Evolutionary conservation across 805 yeast genomes (phyloP), one percentile per base, ranked within the genome.

Genomic region (Starmerella geochares): DNA sequence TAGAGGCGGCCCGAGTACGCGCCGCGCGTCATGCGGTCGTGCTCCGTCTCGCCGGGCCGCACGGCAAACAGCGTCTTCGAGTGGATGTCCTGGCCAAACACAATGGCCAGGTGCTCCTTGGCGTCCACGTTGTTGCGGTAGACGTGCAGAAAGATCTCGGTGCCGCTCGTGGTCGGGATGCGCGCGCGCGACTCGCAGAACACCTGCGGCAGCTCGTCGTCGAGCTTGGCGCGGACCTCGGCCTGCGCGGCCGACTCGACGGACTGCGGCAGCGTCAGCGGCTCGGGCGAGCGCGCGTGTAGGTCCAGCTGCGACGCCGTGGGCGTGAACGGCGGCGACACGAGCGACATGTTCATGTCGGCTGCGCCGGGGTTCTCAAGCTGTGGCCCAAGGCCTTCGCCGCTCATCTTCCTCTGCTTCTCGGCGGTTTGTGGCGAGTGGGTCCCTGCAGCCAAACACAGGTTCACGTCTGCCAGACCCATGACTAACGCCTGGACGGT

Each of bases 21-120:
- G 24, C 99, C 99, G 58, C 98, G 75, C n/a, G 94, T 87, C 96
- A 92, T 92, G 58, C 98, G 68, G 64, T 86, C 96, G 59, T 78
- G 81, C 66, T 87, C 96, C 0, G 95, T 72, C 55, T 92, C 98
- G 40, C 78, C 77, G 0, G 69, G 69, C 47, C 85, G 69, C 46
- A 68, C 68, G 40, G 69, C 74, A 67, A 78, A 92, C 46, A 92
- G 69, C 3, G 86, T 71, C 61, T 75, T 73, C 2, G 95, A 86
- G 57, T 95, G 74, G 47, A 92, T 81, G 57, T 83, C 83, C 61
- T 86, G 95, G 9, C 97, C 96, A 68, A 92, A 90, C 4, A 92
- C 98, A 52, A 92, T 90, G 5, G 98, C 98, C 60, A 92, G 69
- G 67, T 92, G 99, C 67, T 92, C 99, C 65, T 92, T 92, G 45